Base-by-base conservation (phyloP, 768 basidiomycete species). In the Kwoniella heveanensis region DNA sequence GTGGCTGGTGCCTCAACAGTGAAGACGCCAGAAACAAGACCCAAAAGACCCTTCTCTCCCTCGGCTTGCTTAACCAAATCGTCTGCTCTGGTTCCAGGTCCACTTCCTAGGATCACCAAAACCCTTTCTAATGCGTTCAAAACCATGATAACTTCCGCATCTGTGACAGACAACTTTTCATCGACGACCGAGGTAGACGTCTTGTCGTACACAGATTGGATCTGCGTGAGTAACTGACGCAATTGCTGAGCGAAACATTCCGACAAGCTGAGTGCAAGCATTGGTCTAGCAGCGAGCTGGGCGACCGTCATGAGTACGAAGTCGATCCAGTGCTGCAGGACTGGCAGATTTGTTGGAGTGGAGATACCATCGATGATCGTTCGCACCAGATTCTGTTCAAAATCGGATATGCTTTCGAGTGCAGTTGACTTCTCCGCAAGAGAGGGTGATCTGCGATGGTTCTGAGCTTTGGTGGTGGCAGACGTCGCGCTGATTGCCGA, bases 321-420 rank as follows among this genome's bases (percentile, higher is more conserved):
- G 77, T 98, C 95, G 26, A 98, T 83, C 95, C 95, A 98, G 71
- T 96, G 91, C 73, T 96, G 94, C 29, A 95, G 79, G 25, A 95
- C 85, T 0, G 91, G 84, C 27, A 88, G 86, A 80, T 95, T 96
- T 29, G 84, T 80, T 10, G 83, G 81, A 4, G 83, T 77, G 12
- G 87, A 82, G 51, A 98, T 86, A 2, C 91, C 95, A 73, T 95
- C 91, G 19, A 89, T 82, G 22, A 97, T 82, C 0, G 89, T 87
- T 69, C 89, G 90, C 0, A 89, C 47, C 92, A 84, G 49, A 15
- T 48, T 44, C 0, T 85, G 71, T 88, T 90, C 54, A 19, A 62
- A 64, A 3, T 67, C 61, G 2, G 57, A 32, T 36, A 61, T 59
- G 37, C 37, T 32, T 7, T 36, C 54, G 37, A 30, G 21, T 17